Base-by-base conservation (phyloP, 345 rosid genomes). In the Salix purpurea region DNA sequence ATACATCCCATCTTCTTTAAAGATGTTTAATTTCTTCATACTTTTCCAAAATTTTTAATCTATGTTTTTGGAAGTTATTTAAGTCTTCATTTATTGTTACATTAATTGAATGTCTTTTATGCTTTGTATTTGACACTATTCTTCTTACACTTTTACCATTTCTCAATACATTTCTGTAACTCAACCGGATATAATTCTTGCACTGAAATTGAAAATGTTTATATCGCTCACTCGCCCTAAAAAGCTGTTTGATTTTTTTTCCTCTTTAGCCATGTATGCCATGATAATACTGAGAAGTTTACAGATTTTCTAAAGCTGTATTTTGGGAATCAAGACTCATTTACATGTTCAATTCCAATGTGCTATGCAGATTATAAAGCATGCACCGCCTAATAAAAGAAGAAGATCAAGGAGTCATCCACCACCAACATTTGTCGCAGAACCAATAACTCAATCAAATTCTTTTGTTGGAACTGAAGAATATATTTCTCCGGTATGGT, bases 401-500 rank as follows among this genome's bases (percentile, higher is more conserved):
- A 90, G 96, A 81, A 86, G 85, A 80, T 91, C 99, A 58, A 87
- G 91, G 82, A 93, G 84, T 83, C 94, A 80, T 65, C 92, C 86
- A 7, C 84, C 86, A 12, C 95, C 98, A 18, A 87, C 86, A 39
- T 91, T 96, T 85, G 88, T 91, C 74, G 99, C 99, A 76, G 98
- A 93, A 77, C 99, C 98, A 69, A 58, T 19, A n/a, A 8, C 91
- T 28, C 88, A 81, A 77, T 93, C 98, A 39, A 96, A 93, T 86
- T 96, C 99, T 16, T 96, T 93, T 76, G 97, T 96, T 52, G 99
- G 99, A 76, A 96, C 97, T 32, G 97, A 93, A 87, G 98, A 96
- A 83, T 96, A 96, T 81, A 96, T 93, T 80, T 96, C 99, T 42
- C 99, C 99, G 21, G 99, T 96, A 93, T 26, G 88, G 58, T 82